phyloP scores from a whole-genome alignment of 2,329 filamentous ascomycete species.

The Massarina eburnea region DNA sequence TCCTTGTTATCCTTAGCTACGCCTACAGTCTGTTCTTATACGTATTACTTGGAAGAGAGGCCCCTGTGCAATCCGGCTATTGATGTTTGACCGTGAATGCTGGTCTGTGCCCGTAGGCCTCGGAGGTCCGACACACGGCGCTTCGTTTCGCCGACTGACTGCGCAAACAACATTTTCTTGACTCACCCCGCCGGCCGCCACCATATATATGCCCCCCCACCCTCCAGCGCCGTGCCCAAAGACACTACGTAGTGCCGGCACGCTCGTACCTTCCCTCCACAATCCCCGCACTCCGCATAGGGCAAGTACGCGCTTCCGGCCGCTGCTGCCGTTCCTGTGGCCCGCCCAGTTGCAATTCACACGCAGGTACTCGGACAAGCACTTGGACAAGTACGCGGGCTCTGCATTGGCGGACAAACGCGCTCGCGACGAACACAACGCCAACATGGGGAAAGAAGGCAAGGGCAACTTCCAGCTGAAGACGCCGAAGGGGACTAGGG shows the following conservation, averaged over 20 bases:
- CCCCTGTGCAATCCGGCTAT: constrained; percentile 1
- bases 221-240: constrained; percentile 11
- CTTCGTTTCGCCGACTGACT: constrained; percentile 10
- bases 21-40: no score
- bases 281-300: not conserved
- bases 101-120: constrained; percentile 4
- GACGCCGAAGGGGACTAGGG: constrained; percentile 87
- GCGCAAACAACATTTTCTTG: constrained; percentile 13
- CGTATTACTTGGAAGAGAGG: no score
- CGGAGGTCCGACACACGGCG: constrained; percentile 1
- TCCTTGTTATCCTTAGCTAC: no score
- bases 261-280: constrained; percentile 15
- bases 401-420: not conserved
- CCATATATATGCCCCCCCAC: constrained; percentile 24
- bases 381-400: not conserved
- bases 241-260: constrained; percentile 18
- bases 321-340: constrained; percentile 20
- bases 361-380: constrained; percentile 1
- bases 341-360: constrained; percentile 5
- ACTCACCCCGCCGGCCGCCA: constrained; percentile 25
- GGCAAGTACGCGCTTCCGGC: constrained; percentile 5
- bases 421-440: constrained; percentile 9
- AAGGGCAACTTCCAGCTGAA: constrained; percentile 67
- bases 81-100: not conserved
- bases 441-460: constrained; percentile 49